A percentile compares a stretch with the other conserved stretches of the same genome.
Evolutionary conservation across 2,329 filamentous ascomycete genomes (phyloP).

Genomic region (Nannizzia gypsea): DNA sequence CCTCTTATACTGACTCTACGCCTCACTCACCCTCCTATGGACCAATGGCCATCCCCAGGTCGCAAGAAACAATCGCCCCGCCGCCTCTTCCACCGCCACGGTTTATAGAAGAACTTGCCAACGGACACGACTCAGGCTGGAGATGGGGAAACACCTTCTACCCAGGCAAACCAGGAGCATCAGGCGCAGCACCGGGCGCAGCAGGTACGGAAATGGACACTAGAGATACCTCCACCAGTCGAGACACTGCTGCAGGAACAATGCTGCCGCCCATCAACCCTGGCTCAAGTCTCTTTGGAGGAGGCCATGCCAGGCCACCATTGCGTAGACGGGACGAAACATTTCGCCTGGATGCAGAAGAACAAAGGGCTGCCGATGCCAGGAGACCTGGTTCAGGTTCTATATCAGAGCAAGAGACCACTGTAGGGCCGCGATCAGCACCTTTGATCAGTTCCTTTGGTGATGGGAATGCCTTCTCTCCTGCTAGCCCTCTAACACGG

Average conservation of each 20-base stretch:
- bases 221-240: neutral
- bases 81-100: slow-evolving; percentile 55
- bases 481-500: neutral
- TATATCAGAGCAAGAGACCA: neutral
- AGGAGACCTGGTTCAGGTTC: neutral
- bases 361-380: neutral
- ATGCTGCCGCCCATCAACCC: slow-evolving; percentile 37
- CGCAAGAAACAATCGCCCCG: slow-evolving; percentile 40
- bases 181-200: neutral
- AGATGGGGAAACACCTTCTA: slow-evolving; percentile 45
- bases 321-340: slow-evolving; percentile 21
- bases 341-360: slow-evolving; percentile 9
- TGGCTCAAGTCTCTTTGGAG: slow-evolving; percentile 40
- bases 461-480: neutral
- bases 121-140: slow-evolving; percentile 52
- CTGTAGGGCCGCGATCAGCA: neutral
- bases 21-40: slow-evolving; percentile 18
- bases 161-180: slow-evolving; percentile 18
- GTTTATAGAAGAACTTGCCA: slow-evolving; percentile 44
- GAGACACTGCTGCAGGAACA: neutral
- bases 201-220: slow-evolving; percentile 12
- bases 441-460: neutral
- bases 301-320: slow-evolving; percentile 30
- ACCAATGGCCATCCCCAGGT: slow-evolving; percentile 53
- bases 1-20: slow-evolving; percentile 21